phyloP scores from a whole-genome alignment of 768 basidiomycete species.

The Coprinopsis sp. region DNA sequence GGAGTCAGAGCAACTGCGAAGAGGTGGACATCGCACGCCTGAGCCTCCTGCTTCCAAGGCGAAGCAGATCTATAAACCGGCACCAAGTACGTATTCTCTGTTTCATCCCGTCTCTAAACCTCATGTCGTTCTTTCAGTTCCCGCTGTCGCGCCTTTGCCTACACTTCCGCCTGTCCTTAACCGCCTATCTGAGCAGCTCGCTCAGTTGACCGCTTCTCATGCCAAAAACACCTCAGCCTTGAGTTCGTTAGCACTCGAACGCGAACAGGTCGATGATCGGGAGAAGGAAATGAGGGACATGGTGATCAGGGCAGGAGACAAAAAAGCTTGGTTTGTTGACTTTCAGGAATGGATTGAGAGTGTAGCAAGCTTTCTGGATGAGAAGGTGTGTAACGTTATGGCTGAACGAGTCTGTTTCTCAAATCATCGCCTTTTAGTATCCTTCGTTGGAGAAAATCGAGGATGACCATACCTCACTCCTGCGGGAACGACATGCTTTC shows the following conservation, averaged over 20 bases:
- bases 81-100: slow-evolving; percentile 50
- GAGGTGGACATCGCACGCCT: slow-evolving; percentile 57
- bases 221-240: slow-evolving; percentile 54
- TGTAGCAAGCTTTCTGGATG: slow-evolving; percentile 81
- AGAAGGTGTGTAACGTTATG: slow-evolving; percentile 54
- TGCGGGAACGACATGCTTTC: slow-evolving; percentile 72
- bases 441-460: slow-evolving; percentile 76
- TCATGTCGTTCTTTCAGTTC: slow-evolving; percentile 45
- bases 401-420: slow-evolving; percentile 9
- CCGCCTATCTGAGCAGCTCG: slow-evolving; percentile 56
- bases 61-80: slow-evolving; percentile 64
- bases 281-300: slow-evolving; percentile 73
- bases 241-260: slow-evolving; percentile 55
- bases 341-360: slow-evolving; percentile 81
- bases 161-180: slow-evolving; percentile 55
- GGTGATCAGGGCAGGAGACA: slow-evolving; percentile 69
- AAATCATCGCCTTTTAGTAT: slow-evolving; percentile 45
- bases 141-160: slow-evolving; percentile 58
- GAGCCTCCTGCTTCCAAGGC: slow-evolving; percentile 31
- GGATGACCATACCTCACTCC: slow-evolving; percentile 64
- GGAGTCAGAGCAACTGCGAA: slow-evolving; percentile 78
- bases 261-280: slow-evolving; percentile 56
- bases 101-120: slow-evolving; percentile 6
- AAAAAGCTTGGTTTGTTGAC: slow-evolving; percentile 75
- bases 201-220: slow-evolving; percentile 65